Base-by-base conservation (phyloP, 1,284 basidiomycete species). In the Ustilago vetiveriae region DNA sequence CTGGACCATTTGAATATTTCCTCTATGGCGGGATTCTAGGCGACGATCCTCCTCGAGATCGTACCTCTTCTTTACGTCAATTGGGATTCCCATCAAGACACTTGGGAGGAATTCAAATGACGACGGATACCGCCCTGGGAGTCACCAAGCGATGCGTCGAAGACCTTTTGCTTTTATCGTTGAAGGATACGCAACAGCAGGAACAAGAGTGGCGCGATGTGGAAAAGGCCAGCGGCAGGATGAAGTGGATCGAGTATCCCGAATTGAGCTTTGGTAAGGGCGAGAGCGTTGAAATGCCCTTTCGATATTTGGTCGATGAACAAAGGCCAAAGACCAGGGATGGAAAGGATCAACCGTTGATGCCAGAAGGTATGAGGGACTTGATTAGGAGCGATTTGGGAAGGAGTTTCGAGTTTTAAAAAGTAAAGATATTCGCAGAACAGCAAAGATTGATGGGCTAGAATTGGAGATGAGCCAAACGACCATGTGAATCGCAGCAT, bases 71-170 rank as follows among this genome's bases (percentile, higher is more conserved):
- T 79, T 87, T 98, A 37, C 88, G 96, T 24, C 86, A 86, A 14
- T 84, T 94, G 16, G 93, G 93, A 0, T 98, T 96, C 80, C 91
- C 92, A 0, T 87, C 58, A 0, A 50, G 78, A 7, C 76, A 81
- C 36, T 54, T 80, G n/a, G 80, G 80, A 30, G 52, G 67, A 1
- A 85, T 93, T 1, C 96, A 98, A 82, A 98, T 98, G 95, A 98
- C 95, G 23, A 98, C 95, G 0, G 95, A 98, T 82, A 98, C 95
- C 1, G 95, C 95, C 0, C 85, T 98, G 0, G 92, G 91, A 8
- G 94, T 98, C 6, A 94, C 92, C 0, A 97, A 95, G 81, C 83
- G 88, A 3, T 90, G 96, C 14, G 90, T 94, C 0, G 85, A 90
- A 63, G 92, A 96, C 46, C 64, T 21, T 0, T 47, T 44, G n/a